phyloP scores from a whole-genome alignment of 768 basidiomycete species.

The Macrolepiota albuminosa region DNA sequence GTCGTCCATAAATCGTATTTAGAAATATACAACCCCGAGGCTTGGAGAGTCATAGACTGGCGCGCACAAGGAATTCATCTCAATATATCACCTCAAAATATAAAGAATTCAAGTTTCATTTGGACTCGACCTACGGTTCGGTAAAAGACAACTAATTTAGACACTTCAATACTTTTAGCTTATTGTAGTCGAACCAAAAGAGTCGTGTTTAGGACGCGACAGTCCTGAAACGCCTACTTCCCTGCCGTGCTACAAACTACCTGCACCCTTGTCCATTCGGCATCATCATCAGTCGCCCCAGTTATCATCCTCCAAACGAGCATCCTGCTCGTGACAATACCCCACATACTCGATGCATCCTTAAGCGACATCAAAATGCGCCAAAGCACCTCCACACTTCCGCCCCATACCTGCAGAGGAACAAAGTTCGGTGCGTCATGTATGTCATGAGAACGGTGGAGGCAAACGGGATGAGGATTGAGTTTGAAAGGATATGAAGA shows the following conservation, averaged over 20 bases:
- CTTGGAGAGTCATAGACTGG: too few species aligned
- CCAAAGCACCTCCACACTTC: conserved; percentile 54
- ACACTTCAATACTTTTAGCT: too few species aligned
- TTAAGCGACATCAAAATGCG: conserved; percentile 38
- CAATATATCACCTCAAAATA: too few species aligned
- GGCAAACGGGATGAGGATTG: conserved; percentile 15
- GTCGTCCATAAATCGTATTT: too few species aligned
- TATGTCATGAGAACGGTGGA: conserved; percentile 29
- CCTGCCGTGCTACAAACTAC: conserved; percentile 20
- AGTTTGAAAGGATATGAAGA: neutral
- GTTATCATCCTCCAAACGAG: conserved; percentile 50
- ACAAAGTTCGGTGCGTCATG: conserved; percentile 27
- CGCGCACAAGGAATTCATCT: too few species aligned
- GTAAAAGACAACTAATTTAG: too few species aligned
- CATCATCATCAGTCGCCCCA: conserved; percentile 33
- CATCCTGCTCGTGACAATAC: conserved; percentile 45
- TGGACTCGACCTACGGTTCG: too few species aligned
- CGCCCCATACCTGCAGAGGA: conserved; percentile 42
- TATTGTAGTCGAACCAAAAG: too few species aligned
- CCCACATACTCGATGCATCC: conserved; percentile 37
- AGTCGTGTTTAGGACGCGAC: neutral
- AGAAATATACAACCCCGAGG: too few species aligned
- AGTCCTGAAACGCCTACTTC: neutral
- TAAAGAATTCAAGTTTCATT: too few species aligned
- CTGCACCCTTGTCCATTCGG: conserved; percentile 54